A percentile compares a stretch with the other conserved stretches of the same genome.
phyloP scores from a whole-genome alignment of 108 stramenopile species.

The Schizochytrium sp. region DNA sequence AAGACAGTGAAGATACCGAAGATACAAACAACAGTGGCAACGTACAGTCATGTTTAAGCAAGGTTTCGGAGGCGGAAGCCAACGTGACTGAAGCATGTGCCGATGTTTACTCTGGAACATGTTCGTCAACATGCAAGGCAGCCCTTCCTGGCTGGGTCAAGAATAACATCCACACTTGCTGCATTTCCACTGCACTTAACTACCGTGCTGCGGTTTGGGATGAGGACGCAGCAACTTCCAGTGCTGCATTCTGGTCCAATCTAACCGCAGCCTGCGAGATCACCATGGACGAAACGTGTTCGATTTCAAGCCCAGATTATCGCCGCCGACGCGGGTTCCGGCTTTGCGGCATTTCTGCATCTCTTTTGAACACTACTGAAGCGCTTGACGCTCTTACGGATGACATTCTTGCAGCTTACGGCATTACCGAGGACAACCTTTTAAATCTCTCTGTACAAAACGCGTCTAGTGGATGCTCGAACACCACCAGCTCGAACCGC shows the following conservation, averaged over 20 bases:
- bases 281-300: slow-evolving; percentile 5
- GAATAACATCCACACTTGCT: slow-evolving; percentile 5
- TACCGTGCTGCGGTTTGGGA: slow-evolving; percentile 33
- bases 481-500: background rate
- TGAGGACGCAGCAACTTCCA: slow-evolving; percentile 3
- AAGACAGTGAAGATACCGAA: background rate
- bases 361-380: background rate
- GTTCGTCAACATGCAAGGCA: background rate
- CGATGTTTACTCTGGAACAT: background rate
- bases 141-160: slow-evolving; percentile 6
- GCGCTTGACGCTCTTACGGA: slow-evolving; percentile 10
- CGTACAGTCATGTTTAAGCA: background rate
- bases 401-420: slow-evolving; percentile 45
- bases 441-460: background rate
- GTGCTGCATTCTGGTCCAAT: background rate
- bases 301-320: background rate
- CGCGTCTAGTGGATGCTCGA: background rate
- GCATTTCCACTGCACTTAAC: slow-evolving; percentile 2
- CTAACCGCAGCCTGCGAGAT: background rate
- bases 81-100: background rate
- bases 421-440: slow-evolving; percentile 30
- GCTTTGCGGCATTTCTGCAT: slow-evolving; percentile 23
- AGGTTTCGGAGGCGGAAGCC: slow-evolving; percentile 9
- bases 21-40: background rate
- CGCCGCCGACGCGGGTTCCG: slow-evolving; percentile 12